A percentile compares a stretch with the other conserved stretches of the same genome.
phyloP scores from a whole-genome alignment of 805 yeast species.

The Dipodascus geniculatus region DNA sequence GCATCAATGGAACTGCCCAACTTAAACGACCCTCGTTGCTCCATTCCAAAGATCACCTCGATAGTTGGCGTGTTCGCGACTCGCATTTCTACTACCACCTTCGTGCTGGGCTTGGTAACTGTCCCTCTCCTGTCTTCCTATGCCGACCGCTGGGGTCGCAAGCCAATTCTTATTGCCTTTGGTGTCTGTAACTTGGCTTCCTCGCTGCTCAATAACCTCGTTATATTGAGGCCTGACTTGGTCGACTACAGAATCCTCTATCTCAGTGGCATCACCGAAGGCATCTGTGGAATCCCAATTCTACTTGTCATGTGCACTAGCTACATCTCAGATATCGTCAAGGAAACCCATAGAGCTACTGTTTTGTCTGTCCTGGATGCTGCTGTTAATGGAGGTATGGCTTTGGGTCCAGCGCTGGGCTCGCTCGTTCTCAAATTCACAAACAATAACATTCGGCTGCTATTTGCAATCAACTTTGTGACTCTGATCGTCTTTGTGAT shows the following conservation, averaged over 20 bases:
- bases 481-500: neutral
- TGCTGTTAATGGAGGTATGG: constrained; percentile 6
- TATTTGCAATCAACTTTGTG: neutral
- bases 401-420: constrained; percentile 3
- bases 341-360: constrained; percentile 37
- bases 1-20: neutral
- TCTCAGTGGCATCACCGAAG: neutral
- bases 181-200: neutral
- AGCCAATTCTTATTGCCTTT: neutral
- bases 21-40: neutral
- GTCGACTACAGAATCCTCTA: neutral
- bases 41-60: neutral
- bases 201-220: neutral
- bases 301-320: neutral
- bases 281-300: neutral
- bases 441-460: neutral
- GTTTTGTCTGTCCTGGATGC: constrained; percentile 15
- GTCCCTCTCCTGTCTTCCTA: neutral
- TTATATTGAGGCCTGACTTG: neutral
- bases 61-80: neutral
- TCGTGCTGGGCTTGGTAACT: neutral
- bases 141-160: neutral
- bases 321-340: constrained; percentile 60
- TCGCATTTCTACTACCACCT: neutral
- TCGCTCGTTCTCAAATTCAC: neutral